Evolutionary conservation across 306 rosid species (phyloP).

Genomic region (Sicyos edulis): DNA sequence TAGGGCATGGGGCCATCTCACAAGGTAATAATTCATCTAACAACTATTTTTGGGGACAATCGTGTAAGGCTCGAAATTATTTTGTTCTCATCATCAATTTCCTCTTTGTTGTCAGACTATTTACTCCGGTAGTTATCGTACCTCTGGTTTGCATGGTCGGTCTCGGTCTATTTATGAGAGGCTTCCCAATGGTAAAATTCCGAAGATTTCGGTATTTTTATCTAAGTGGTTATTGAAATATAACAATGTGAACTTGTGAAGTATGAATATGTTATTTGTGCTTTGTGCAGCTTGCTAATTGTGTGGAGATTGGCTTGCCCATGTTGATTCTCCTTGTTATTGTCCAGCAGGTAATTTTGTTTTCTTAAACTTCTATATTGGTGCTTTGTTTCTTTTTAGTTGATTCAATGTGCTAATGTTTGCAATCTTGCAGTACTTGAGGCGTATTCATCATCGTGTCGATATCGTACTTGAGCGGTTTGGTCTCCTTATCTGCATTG

Average conservation of each 20-base stretch:
- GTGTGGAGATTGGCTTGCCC: slow-evolving; percentile 80
- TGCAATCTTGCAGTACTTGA: slow-evolving; percentile 45
- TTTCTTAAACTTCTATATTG: not conserved
- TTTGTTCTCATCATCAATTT: not conserved
- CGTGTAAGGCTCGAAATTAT: not conserved
- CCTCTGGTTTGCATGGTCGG: slow-evolving; percentile 77
- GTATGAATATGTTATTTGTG: slow-evolving; percentile 28
- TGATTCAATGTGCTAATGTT: slow-evolving; percentile 1
- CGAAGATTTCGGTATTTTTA: not conserved
- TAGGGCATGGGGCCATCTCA: slow-evolving; percentile 57
- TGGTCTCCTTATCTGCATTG: slow-evolving; percentile 66
- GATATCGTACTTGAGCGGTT: slow-evolving; percentile 49
- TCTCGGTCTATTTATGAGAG: slow-evolving; percentile 73
- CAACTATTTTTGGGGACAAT: not conserved
- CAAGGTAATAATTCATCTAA: slow-evolving; percentile 36
- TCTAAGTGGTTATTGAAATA: no score
- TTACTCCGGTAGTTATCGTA: slow-evolving; percentile 58
- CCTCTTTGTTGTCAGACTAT: slow-evolving; percentile 41
- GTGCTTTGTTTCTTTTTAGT: not conserved
- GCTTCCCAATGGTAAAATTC: slow-evolving; percentile 68
- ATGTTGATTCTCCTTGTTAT: slow-evolving; percentile 74
- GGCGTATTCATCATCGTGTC: slow-evolving; percentile 34
- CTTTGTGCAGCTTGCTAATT: slow-evolving; percentile 61
- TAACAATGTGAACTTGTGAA: not conserved
- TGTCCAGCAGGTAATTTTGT: slow-evolving; percentile 60